phyloP scores from a whole-genome alignment of 2,329 filamentous ascomycete genomes.

The Sclerotinia borealis region DNA sequence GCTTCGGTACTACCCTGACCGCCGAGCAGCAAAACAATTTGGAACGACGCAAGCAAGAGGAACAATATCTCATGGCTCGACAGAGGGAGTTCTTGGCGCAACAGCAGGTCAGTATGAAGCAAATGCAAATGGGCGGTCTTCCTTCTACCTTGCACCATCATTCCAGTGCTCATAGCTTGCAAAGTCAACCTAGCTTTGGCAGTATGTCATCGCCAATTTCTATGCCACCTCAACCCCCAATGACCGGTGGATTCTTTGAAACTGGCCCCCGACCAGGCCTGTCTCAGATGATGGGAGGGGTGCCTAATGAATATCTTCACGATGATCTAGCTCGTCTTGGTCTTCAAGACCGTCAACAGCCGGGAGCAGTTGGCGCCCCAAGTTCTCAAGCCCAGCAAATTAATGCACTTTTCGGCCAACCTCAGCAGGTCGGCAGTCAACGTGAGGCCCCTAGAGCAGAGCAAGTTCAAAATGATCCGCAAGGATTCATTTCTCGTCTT shows the following conservation, averaged over 20 bases:
- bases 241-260: slow-evolving; percentile 60
- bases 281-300: slow-evolving; percentile 34
- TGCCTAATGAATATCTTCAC: slow-evolving; percentile 52
- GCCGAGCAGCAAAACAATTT: slow-evolving; percentile 97
- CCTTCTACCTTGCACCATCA: slow-evolving; percentile 71
- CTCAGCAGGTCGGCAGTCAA: slow-evolving; percentile 22
- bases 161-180: slow-evolving; percentile 88
- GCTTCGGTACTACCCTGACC: slow-evolving; percentile 91
- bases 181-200: slow-evolving; percentile 94
- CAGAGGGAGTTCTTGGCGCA: slow-evolving; percentile 90
- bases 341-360: slow-evolving; percentile 35
- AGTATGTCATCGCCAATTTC: slow-evolving; percentile 85
- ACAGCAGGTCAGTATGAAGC: slow-evolving; percentile 71
- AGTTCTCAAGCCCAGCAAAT: slow-evolving; percentile 29
- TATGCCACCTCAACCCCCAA: slow-evolving; percentile 46
- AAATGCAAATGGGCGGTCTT: slow-evolving; percentile 58
- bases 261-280: slow-evolving; percentile 39
- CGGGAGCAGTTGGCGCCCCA: slow-evolving; percentile 21
- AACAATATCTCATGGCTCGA: slow-evolving; percentile 92
- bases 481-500: slow-evolving; percentile 59
- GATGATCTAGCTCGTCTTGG: slow-evolving; percentile 70
- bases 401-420: slow-evolving; percentile 27
- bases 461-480: slow-evolving; percentile 53
- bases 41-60: slow-evolving; percentile 93
- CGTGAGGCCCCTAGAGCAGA: slow-evolving; percentile 56